phyloP scores from a whole-genome alignment of 2,329 filamentous ascomycete species.

The Talaromyces sp. region DNA sequence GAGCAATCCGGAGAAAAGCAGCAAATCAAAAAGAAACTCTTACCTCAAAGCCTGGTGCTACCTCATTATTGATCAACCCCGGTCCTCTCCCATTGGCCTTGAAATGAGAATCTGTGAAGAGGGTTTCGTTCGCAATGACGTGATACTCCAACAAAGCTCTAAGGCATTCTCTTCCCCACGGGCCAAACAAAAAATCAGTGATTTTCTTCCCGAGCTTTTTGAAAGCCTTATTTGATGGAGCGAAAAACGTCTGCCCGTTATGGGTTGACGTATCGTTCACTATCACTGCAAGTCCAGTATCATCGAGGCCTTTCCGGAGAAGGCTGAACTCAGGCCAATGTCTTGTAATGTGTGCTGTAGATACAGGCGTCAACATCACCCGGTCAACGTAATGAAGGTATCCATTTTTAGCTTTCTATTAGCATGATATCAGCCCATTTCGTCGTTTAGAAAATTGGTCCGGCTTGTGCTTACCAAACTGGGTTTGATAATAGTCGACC shows the following conservation, averaged over 20 bases:
- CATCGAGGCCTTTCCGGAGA: neutral
- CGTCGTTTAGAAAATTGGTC: neutral
- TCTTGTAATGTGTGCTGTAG: neutral
- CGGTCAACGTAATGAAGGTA: neutral
- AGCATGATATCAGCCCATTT: neutral
- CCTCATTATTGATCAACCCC: neutral
- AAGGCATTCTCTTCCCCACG: conserved; percentile 68
- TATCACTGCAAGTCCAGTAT: neutral
- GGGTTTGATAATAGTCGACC: neutral
- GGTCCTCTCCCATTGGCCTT: neutral
- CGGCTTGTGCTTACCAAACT: neutral
- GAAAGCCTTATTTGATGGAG: conserved; percentile 78
- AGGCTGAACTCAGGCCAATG: neutral
- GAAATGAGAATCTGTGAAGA: conserved; percentile 64
- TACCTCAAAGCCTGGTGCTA: neutral
- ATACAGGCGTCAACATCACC: neutral
- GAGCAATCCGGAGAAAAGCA: neutral
- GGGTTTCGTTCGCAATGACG: conserved; percentile 64
- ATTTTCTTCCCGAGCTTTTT: conserved; percentile 63
- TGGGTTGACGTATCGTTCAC: conserved; percentile 22
- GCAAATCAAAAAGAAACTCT: neutral
- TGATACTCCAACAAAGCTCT: conserved; percentile 75
- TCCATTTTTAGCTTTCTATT: neutral
- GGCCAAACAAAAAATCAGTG: conserved; percentile 82
- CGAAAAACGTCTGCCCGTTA: conserved; percentile 71